Evolutionary conservation across 306 rosid genomes (phyloP).

Genomic region (Acacia crassicarpa): DNA sequence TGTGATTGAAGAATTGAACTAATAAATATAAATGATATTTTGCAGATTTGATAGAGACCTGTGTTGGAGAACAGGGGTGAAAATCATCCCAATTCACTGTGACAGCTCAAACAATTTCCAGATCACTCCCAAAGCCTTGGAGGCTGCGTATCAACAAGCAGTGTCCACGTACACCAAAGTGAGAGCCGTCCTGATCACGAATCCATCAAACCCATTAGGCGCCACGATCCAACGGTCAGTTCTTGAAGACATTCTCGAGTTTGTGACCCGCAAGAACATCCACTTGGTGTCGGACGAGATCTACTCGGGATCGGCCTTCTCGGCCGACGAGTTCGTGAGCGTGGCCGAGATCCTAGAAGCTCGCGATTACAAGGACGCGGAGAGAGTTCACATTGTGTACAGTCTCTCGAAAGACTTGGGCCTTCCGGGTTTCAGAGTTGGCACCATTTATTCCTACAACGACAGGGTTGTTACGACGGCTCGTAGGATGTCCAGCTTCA

Average conservation of each 20-base stretch:
- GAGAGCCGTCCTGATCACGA: conserved; percentile 75
- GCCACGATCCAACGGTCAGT: conserved; percentile 61
- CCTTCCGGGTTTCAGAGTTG: conserved; percentile 84
- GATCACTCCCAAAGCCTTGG: conserved; percentile 67
- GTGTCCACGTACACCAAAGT: conserved; percentile 52
- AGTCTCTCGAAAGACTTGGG: conserved; percentile 96
- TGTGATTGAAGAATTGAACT: background rate
- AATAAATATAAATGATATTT: background rate
- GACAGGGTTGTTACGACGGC: conserved; percentile 84
- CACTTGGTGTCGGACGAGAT: conserved; percentile 92
- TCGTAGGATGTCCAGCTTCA: conserved; percentile 88
- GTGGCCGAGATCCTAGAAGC: conserved; percentile 65
- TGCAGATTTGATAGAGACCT: conserved; percentile 92
- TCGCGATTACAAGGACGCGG: conserved; percentile 41
- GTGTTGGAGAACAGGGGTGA: conserved; percentile 93
- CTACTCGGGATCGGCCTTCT: conserved; percentile 88
- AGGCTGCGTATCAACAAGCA: conserved; percentile 63
- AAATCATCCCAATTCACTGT: conserved; percentile 82
- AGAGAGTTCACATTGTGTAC: conserved; percentile 88
- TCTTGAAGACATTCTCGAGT: conserved; percentile 63
- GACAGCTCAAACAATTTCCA: conserved; percentile 82
- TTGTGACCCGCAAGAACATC: conserved; percentile 69
- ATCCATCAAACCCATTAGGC: conserved; percentile 91
- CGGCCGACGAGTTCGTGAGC: conserved; percentile 64
- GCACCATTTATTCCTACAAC: conserved; percentile 85